These are phyloP conservation scores for Saccharomycopsis synnaedendra DNA, from an alignment of 805 yeast genomes.

Conservation along the genomic window DNA sequence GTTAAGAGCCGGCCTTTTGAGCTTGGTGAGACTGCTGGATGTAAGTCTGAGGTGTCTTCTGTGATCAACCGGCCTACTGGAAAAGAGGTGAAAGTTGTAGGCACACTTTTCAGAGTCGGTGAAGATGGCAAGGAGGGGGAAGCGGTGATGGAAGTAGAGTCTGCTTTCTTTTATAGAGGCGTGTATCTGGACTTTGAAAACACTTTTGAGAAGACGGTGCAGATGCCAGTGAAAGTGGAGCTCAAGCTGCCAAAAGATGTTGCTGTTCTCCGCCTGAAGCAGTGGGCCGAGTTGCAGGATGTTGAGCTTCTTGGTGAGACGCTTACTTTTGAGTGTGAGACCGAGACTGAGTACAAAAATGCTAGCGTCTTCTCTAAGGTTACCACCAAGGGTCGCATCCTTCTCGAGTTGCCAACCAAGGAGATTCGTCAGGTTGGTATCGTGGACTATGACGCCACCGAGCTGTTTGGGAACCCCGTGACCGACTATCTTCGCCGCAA, in stretches of 20 bases:
- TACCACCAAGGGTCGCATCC: conserved; percentile 73
- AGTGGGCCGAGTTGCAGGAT: conserved; percentile 86
- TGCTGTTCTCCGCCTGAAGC: conserved; percentile 89
- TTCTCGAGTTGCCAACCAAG: conserved; percentile 83
- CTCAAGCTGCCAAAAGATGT: conserved; percentile 74
- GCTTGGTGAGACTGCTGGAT: conserved; percentile 75
- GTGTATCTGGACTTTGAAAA: conserved; percentile 76
- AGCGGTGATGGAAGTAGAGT: conserved; percentile 87
- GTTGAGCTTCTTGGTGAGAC: conserved; percentile 67
- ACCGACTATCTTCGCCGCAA: conserved; percentile 85
- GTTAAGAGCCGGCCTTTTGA: conserved; percentile 90
- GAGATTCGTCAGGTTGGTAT: conserved; percentile 77
- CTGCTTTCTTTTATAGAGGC: conserved; percentile 96
- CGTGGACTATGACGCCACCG: conserved; percentile 81
- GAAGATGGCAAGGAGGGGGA: conserved; percentile 30
- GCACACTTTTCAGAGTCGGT: conserved; percentile 56
- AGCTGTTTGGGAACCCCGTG: conserved; percentile 95
- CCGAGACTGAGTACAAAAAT: conserved; percentile 72
- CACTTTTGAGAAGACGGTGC: conserved; percentile 81
- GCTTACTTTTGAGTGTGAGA: conserved; percentile 80
- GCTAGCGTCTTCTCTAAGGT: conserved; percentile 70
- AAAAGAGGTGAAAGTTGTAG: conserved; percentile 91
- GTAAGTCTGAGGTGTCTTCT: conserved; percentile 77
- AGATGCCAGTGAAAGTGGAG: conserved; percentile 74
- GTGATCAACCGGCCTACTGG: conserved; percentile 89